These are phyloP conservation scores for Candida mesenterica DNA, from an alignment of 1,139 yeast species.

Conservation along the genomic window DNA sequence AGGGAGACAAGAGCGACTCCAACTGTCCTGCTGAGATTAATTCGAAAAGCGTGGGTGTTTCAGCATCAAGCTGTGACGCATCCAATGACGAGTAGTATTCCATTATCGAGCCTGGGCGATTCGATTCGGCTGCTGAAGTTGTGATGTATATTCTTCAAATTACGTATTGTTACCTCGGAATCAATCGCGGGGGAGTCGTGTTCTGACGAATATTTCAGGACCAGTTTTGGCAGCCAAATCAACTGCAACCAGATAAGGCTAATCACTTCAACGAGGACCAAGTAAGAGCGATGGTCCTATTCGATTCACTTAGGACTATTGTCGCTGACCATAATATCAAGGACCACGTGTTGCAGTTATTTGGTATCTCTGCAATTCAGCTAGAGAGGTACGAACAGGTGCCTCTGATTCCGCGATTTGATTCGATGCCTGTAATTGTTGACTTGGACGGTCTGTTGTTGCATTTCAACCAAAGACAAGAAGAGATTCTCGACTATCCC, in stretches of 20 bases:
- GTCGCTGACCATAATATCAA: slow-evolving; percentile 21
- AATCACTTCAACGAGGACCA: no score
- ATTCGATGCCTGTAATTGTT: slow-evolving; percentile 10
- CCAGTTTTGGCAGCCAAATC: neutral
- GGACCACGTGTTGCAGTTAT: slow-evolving; percentile 18
- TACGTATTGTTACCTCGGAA: slow-evolving; percentile 6
- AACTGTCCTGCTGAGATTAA: slow-evolving; percentile 78
- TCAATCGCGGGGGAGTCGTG: neutral
- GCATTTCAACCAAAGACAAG: neutral
- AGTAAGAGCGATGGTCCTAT: slow-evolving; percentile 15
- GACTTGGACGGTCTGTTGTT: slow-evolving; percentile 6
- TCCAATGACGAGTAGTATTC: slow-evolving; percentile 81
- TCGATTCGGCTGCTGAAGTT: no score
- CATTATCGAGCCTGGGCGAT: no score
- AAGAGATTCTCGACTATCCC: neutral
- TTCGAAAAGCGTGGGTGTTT: slow-evolving; percentile 80
- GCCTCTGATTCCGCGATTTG: slow-evolving; percentile 10
- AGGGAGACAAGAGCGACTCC: slow-evolving; percentile 75
- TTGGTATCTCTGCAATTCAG: slow-evolving; percentile 16
- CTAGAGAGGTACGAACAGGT: slow-evolving; percentile 10
- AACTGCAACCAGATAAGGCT: no score
- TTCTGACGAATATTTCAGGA: no score
- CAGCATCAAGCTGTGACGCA: slow-evolving; percentile 71
- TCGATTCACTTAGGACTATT: slow-evolving; percentile 11
- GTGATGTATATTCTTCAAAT: slow-evolving; percentile 1